Conservation (phyloP, 2,329 filamentous ascomycete genomes). For the Verruconis gallopava region DNA sequence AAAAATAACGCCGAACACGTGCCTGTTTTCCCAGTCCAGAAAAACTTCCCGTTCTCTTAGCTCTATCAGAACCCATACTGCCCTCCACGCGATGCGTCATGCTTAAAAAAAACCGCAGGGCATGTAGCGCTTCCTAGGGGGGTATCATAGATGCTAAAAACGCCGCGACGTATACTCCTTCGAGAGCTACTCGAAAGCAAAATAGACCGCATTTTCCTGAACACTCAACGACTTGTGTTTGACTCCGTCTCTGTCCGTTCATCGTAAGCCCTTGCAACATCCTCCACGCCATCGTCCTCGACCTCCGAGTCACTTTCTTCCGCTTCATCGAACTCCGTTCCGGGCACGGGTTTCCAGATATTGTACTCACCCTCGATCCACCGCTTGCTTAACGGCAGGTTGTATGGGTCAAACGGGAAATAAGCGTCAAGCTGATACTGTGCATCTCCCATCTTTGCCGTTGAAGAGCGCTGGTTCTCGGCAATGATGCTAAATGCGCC, state of each 20-base stretch:
- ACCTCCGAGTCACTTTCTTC: conserved; percentile 3
- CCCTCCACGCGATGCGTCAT: too few species aligned
- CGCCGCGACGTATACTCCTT: too few species aligned
- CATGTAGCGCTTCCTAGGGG: too few species aligned
- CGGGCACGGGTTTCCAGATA: conserved; percentile 63
- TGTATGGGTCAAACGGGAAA: conserved; percentile 96
- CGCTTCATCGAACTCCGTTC: conserved; percentile 20
- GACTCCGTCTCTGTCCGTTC: conserved; percentile 28
- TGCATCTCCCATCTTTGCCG: conserved; percentile 52
- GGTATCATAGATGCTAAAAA: too few species aligned
- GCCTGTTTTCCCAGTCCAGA: too few species aligned
- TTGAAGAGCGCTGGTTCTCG: conserved; percentile 42
- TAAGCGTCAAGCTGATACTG: conserved; percentile 83
- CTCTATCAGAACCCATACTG: too few species aligned
- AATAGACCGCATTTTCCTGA: neutral
- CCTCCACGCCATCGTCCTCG: conserved; percentile 35
- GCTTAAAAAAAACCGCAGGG: too few species aligned
- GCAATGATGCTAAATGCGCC: conserved; percentile 24
- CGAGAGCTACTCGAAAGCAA: too few species aligned
- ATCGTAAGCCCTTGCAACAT: conserved; percentile 42
- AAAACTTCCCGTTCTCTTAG: too few species aligned
- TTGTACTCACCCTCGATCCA: conserved; percentile 84
- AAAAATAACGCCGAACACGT: too few species aligned
- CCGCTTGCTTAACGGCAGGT: conserved; percentile 69
- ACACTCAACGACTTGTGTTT: conserved; percentile 12